These are phyloP conservation scores for Nakaseomyces nivariensis DNA, from an alignment of 1,139 yeast genomes.

Conservation along the genomic window DNA sequence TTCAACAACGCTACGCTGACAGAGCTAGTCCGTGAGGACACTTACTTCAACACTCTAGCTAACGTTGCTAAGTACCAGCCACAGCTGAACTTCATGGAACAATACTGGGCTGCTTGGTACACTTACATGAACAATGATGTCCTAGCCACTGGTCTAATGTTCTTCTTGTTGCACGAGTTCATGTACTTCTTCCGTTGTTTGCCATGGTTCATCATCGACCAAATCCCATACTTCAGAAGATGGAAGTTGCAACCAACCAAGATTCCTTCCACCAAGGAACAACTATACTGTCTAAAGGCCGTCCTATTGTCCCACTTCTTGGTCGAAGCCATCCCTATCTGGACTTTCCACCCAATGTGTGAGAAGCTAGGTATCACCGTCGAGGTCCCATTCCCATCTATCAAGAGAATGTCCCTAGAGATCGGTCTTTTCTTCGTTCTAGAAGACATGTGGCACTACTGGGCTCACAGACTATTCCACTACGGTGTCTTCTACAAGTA, in stretches of 20 bases:
- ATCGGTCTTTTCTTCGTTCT: constrained; percentile 64
- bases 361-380: constrained; percentile 62
- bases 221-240: constrained; percentile 61
- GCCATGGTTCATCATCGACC: constrained; percentile 77
- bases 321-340: constrained; percentile 90
- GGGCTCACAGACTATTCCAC: constrained; percentile 85
- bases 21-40: constrained; percentile 22
- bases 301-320: constrained; percentile 77
- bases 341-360: constrained; percentile 92
- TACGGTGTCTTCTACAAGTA: constrained; percentile 76
- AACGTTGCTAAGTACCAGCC: constrained; percentile 32
- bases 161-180: constrained; percentile 64
- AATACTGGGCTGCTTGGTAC: constrained; percentile 73
- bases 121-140: constrained; percentile 63
- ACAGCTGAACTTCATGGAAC: constrained; percentile 42
- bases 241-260: constrained; percentile 78
- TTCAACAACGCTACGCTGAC: constrained; percentile 27
- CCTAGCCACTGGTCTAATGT: constrained; percentile 73
- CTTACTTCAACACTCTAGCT: constrained; percentile 29
- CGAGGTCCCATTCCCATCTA: constrained; percentile 74
- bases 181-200: constrained; percentile 78
- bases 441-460: constrained; percentile 94
- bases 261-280: constrained; percentile 68
- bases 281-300: constrained; percentile 81
- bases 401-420: constrained; percentile 50